Percentiles rank a stretch among this genome's conserved stretches.
Evolutionary conservation across 2,329 filamentous ascomycete species (phyloP).

Genomic region (Remersonia thermophila): DNA sequence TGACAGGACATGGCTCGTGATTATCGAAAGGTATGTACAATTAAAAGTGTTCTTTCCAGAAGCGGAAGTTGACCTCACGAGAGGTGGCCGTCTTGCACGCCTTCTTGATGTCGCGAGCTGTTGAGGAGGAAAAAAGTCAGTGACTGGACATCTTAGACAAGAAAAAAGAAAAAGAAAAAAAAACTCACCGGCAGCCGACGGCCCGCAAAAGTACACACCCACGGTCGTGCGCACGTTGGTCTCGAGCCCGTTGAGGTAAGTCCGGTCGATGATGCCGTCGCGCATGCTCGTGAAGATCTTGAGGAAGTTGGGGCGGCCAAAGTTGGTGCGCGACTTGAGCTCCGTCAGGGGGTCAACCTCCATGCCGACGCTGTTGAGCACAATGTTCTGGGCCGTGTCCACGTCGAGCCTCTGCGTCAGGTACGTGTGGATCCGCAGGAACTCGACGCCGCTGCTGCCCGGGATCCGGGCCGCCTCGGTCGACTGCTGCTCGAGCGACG

Average conservation of each 20-base stretch:
- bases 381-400: slow-evolving; percentile 91
- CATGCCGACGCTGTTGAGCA: slow-evolving; percentile 85
- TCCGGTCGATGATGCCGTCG: slow-evolving; percentile 72
- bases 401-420: slow-evolving; percentile 86
- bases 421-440: slow-evolving; percentile 96
- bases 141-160: too few relatives aligned
- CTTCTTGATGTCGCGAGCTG: slow-evolving; percentile 72
- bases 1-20: too few relatives aligned
- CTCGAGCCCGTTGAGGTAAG: slow-evolving; percentile 74
- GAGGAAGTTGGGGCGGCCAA: slow-evolving; percentile 81
- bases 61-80: slow-evolving; percentile 79
- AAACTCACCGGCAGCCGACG: slow-evolving; percentile 52
- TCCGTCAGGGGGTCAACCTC: slow-evolving; percentile 86
- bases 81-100: slow-evolving; percentile 63
- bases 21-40: slow-evolving; percentile 8
- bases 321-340: slow-evolving; percentile 80
- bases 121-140: too few relatives aligned
- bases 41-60: slow-evolving; percentile 95
- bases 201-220: slow-evolving; percentile 96
- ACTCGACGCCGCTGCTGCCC: slow-evolving; percentile 61
- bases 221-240: slow-evolving; percentile 68
- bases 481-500: slow-evolving; percentile 80
- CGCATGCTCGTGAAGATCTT: slow-evolving; percentile 74
- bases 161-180: not conserved
- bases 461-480: slow-evolving; percentile 54